Base-by-base conservation (phyloP, 306 rosid species). In the Pyrus betulifolia region DNA sequence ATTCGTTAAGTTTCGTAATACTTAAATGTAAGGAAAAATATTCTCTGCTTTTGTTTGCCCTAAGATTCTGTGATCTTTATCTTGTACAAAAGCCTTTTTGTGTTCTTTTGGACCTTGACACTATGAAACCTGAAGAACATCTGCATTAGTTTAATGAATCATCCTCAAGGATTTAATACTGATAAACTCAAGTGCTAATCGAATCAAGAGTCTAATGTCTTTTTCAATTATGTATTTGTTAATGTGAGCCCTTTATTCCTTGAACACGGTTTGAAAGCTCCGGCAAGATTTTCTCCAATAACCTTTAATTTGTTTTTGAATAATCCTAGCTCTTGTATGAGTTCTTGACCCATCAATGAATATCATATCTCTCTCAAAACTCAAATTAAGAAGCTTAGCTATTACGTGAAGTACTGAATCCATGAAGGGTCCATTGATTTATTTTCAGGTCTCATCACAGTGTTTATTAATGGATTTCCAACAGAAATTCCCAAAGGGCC, bases 381-480 rank as follows among this genome's bases (percentile, higher is more conserved):
- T 2, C 55, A 49, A 49, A 17, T 49, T 49, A 49, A 49, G 21
- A 49, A 49, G 21, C 55, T 49, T 49, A 49, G 21, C 8, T 49
- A 49, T 49, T 49, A 17, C 55, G 17, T 15, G 55, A 49, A 49
- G 8, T 49, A 49, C 55, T 49, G 55, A 49, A 49, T 15, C 6
- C 55, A 49, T 49, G 55, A 49, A 49, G 60, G 17, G 63, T 58
- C 63, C 63, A 58, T 31, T 18, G 5, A 17, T 57, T 10, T 38
- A 17, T 5, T 64, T 65, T 42, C 87, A 84, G 97, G 92, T 78
- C 57, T 79, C 73, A 88, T 88, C 78, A 88, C 88, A 11, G 97
- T 95, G 75, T 89, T 90, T 75, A 88, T 95, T 59, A 95, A 95
- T 85, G 99, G 97, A 23, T 77, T 90, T 74, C 83, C 89, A 49